phyloP scores from a whole-genome alignment of 2,329 filamentous ascomycete genomes.

The Sordariomycetes sp. region DNA sequence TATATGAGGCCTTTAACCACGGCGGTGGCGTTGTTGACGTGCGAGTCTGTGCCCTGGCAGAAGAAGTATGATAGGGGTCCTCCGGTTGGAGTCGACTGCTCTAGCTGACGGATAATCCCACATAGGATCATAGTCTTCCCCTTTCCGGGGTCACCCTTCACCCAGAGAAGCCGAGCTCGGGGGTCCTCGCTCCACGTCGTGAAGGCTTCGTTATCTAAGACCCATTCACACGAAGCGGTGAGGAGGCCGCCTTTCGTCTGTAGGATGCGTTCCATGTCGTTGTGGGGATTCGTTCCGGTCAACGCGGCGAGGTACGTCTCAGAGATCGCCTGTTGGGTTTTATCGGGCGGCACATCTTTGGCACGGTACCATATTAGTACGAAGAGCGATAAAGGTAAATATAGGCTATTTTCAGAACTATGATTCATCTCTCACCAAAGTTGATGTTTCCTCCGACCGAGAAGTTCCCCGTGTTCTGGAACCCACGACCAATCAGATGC shows the following conservation, averaged over 20 bases:
- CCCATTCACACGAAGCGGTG: constrained; percentile 18
- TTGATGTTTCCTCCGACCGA: no score
- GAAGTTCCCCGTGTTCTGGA: no score
- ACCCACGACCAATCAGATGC: no score
- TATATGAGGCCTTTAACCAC: constrained; percentile 32
- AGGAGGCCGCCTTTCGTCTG: constrained; percentile 14
- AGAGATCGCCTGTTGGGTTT: no score
- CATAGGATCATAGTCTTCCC: constrained; percentile 32
- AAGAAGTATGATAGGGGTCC: constrained; percentile 22
- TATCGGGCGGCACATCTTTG: no score
- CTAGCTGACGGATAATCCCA: constrained; percentile 19
- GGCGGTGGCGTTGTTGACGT: constrained; percentile 24
- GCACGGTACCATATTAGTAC: no score
- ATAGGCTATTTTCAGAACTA: no score
- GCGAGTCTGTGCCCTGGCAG: constrained; percentile 26
- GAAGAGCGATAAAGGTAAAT: no score
- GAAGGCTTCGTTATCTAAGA: constrained; percentile 16
- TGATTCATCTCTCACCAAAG: no score
- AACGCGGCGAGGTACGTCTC: no score
- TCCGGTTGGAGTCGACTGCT: background rate
- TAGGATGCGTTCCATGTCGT: constrained; percentile 21
- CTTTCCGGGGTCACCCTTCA: constrained; percentile 26
- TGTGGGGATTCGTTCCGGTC: constrained; percentile 19
- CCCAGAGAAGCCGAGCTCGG: constrained; percentile 19
- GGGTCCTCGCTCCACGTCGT: constrained; percentile 12